Evolutionary conservation across 768 basidiomycete species (phyloP), one percentile per base, ranked within the genome.

Genomic region (Pisolithus tinctorius): DNA sequence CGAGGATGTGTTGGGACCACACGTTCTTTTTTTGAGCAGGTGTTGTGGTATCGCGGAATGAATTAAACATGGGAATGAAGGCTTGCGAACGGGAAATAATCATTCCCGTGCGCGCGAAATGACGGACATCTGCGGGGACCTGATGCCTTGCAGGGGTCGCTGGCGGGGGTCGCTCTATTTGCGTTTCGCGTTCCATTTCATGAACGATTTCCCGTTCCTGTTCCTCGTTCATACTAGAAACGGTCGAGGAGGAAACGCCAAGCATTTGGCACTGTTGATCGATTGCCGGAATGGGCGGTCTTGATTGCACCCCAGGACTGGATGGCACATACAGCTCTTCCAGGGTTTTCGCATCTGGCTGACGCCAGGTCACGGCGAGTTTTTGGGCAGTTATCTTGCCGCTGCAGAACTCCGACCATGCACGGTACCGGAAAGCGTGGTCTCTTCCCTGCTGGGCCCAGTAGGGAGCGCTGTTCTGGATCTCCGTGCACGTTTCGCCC

Each of bases 131-230:
- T 4, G 46, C 9, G 52, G 71, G 47, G 7, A 73, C 29, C 1
- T 36, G 13, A 52, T 71, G 71, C 11, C 45, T 4, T 7, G 65
- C 67, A 4, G 73, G 58, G 3, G 36, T 31, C 2, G 59, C 61
- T 6, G 48, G 52, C 1, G 66, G 62, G 3, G 73, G 71, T 27
- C 71, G 62, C 51, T 75, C 65, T 3, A 67, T 53, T 47, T 77
- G 62, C 6, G 55, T 55, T 56, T 77, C 74, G 13, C 59, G 58
- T 53, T 77, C 74, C 1, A 69, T 59, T 53, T 78, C 74, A 20
- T 71, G 72, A 3, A 58, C 55, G 6, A 77, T 62, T 54, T 78
- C 75, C 47, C 75, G 60, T 51, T 78, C 77, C 45, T 77, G 76
- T 49, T 78, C 77, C 54, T 78, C 75, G 20, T 70, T 69, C 51